Conservation (phyloP, 208 protist genomes). For the Leptomonas seymouri region DNA sequence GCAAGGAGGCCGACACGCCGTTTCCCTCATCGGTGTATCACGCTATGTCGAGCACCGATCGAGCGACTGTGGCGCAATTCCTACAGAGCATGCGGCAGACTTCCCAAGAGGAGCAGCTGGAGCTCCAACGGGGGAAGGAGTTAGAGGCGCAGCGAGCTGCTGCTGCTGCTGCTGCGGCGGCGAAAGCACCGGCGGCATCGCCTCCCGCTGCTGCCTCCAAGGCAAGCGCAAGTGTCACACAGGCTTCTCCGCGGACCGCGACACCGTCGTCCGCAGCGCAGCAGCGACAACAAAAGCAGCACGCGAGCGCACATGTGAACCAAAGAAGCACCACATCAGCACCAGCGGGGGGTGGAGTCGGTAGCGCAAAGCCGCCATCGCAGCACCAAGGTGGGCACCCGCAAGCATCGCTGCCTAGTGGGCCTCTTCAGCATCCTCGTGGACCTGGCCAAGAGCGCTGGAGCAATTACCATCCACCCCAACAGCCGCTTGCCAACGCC, state of each 20-base stretch:
- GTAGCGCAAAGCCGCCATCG: not conserved
- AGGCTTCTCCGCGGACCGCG: not conserved
- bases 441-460: not conserved
- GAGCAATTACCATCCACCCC: not conserved
- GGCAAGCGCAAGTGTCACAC: not conserved
- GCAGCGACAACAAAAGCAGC: conserved; percentile 2
- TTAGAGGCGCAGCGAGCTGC: conserved; percentile 6
- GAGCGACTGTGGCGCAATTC: conserved; percentile 13
- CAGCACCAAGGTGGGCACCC: not conserved
- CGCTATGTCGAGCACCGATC: conserved; percentile 3
- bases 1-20: not conserved
- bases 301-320: not conserved
- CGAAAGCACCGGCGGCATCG: not conserved
- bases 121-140: conserved; percentile 12
- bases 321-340: not conserved
- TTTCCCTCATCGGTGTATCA: not conserved
- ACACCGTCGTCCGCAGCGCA: not conserved
- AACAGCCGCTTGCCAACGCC: not conserved
- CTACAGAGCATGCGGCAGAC: conserved; percentile 14
- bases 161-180: conserved; percentile 9
- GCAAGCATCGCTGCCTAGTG: not conserved
- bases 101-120: conserved; percentile 7
- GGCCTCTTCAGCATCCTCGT: not conserved
- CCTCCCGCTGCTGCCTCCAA: not conserved
- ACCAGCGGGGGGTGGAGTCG: not conserved